Evolutionary conservation across 345 rosid species (phyloP).

Genomic region (Erucastrum elatum): DNA sequence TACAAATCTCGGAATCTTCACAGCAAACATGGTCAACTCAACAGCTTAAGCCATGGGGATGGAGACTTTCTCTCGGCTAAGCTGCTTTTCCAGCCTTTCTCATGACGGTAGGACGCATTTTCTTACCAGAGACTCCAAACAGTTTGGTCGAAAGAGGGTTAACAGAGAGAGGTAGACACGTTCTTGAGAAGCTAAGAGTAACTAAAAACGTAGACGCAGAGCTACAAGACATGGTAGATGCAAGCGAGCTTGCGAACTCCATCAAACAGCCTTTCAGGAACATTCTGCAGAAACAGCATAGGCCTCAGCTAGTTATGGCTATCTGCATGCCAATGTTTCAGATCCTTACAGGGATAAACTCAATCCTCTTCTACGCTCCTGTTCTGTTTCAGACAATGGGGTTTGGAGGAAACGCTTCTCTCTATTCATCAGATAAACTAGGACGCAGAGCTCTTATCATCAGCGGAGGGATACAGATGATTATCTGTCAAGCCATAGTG

Average conservation of each 20-base stretch:
- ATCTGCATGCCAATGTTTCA: constrained; percentile 80
- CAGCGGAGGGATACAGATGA: constrained; percentile 87
- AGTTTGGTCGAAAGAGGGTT: constrained; percentile 73
- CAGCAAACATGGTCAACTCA: constrained; percentile 93
- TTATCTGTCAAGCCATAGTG: constrained; percentile 70
- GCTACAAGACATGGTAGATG: constrained; percentile 82
- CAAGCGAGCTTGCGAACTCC: constrained; percentile 78
- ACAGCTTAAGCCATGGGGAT: constrained; percentile 80
- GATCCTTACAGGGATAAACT: constrained; percentile 88
- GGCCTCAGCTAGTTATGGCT: constrained; percentile 85
- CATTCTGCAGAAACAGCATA: constrained; percentile 65
- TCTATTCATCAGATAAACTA: no score
- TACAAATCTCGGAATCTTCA: constrained; percentile 78
- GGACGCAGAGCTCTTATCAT: constrained; percentile 80
- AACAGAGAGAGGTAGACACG: constrained; percentile 56
- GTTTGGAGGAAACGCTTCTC: no score
- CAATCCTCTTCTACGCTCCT: constrained; percentile 92
- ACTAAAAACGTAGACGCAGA: constrained; percentile 68
- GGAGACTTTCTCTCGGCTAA: constrained; percentile 30
- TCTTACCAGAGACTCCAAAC: constrained; percentile 88
- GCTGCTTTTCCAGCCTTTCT: constrained; percentile 77
- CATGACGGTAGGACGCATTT: constrained; percentile 76
- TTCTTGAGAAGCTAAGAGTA: constrained; percentile 75
- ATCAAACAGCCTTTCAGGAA: constrained; percentile 82
- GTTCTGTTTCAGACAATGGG: constrained; percentile 91